A percentile compares a stretch with the other conserved stretches of the same genome.
Evolutionary conservation across 1,139 yeast genomes (phyloP).

Genomic region (Geotrichum restrictum): DNA sequence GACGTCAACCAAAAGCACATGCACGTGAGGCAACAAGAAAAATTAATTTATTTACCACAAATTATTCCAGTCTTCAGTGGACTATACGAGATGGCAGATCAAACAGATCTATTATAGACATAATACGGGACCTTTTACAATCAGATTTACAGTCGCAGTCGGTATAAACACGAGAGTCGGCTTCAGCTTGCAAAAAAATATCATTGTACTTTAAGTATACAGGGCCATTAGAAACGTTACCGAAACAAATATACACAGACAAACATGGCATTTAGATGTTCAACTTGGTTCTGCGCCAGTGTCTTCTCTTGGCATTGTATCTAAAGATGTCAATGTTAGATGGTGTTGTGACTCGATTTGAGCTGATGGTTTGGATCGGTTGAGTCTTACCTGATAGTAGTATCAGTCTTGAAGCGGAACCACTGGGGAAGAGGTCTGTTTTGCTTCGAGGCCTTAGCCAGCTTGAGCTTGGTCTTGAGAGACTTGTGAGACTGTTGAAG

Average conservation of each 20-base stretch:
- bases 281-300: constrained; percentile 99
- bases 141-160: background rate
- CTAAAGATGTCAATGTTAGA: constrained; percentile 24
- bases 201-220: background rate
- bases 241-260: constrained; percentile 9
- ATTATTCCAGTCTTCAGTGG: background rate
- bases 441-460: constrained; percentile 98
- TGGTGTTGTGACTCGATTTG: background rate
- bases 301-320: constrained; percentile 99
- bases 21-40: constrained; percentile 3
- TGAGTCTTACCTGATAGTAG: constrained; percentile 66
- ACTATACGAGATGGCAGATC: too few species aligned
- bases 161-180: too few species aligned
- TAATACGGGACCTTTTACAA: too few species aligned
- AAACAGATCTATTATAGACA: too few species aligned
- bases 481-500: constrained; percentile 74
- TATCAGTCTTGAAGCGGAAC: constrained; percentile 98
- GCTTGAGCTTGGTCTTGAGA: constrained; percentile 96
- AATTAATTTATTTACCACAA: background rate
- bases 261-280: constrained; percentile 63
- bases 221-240: constrained; percentile 13
- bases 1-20: background rate
- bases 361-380: background rate
- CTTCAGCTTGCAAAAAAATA: too few species aligned
- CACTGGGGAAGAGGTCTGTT: constrained; percentile 99